Percentiles rank a stretch among this genome's conserved stretches.
Evolutionary conservation across 1,284 basidiomycete genomes (phyloP).

Genomic region (Puccinia hordei): DNA sequence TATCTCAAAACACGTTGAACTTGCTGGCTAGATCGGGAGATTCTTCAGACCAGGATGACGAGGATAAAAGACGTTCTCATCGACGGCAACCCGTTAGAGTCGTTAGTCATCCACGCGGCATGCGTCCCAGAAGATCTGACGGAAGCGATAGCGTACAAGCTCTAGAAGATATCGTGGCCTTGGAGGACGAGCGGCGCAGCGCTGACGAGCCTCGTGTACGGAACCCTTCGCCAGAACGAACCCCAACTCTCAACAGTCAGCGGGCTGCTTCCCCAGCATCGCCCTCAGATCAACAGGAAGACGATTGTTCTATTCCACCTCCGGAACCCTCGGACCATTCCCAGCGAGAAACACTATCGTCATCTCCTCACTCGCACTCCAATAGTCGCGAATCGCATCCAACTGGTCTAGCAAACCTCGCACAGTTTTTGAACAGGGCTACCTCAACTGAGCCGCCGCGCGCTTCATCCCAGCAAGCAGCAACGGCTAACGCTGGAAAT

Average conservation of each 20-base stretch:
- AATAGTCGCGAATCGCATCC: neutral
- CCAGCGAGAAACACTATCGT: neutral
- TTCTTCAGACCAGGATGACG: neutral
- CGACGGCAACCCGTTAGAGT: neutral
- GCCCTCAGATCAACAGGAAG: neutral
- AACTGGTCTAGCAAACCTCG: constrained; percentile 36
- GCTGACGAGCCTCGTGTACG: constrained; percentile 1
- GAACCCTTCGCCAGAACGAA: neutral
- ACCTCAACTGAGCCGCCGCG: constrained; percentile 8
- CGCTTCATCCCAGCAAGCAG: constrained; percentile 1
- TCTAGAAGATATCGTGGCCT: constrained; percentile 38
- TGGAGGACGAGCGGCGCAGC: constrained; percentile 32
- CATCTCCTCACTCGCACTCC: neutral
- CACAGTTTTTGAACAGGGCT: constrained; percentile 28
- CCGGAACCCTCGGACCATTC: neutral
- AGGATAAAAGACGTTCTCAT: neutral
- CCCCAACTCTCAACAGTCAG: neutral
- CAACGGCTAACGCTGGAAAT: neutral
- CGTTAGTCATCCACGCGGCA: constrained; percentile 43
- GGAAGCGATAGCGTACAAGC: constrained; percentile 46
- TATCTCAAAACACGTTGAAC: constrained; percentile 8
- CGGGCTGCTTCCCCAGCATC: neutral
- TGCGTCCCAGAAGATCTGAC: constrained; percentile 47
- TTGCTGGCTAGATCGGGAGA: neutral
- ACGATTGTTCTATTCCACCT: neutral